Evolutionary conservation across 2,329 filamentous ascomycete genomes (phyloP).

Genomic region (Delphinella strobiligena): DNA sequence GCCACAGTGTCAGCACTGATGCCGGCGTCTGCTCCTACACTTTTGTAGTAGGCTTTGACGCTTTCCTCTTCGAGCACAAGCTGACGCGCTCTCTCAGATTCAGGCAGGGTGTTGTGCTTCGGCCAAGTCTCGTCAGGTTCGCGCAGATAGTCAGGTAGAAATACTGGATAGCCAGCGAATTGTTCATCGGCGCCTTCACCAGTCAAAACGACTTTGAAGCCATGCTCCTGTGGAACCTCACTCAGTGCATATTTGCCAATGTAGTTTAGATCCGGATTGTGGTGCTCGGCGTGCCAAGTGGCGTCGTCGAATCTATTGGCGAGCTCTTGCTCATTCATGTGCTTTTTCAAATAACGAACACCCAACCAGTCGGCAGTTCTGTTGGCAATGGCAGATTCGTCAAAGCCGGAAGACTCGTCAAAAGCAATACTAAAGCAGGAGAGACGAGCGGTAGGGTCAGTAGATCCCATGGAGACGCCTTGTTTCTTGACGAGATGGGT

Average conservation of each 20-base stretch:
- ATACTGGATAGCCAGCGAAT: slow-evolving; percentile 41
- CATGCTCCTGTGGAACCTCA: slow-evolving; percentile 30
- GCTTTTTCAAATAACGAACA: slow-evolving; percentile 31
- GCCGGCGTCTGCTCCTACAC: slow-evolving; percentile 17
- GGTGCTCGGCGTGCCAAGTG: slow-evolving; percentile 33
- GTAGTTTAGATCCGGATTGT: slow-evolving; percentile 39
- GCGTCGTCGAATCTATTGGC: slow-evolving; percentile 32
- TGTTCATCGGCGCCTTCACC: slow-evolving; percentile 36
- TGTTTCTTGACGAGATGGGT: slow-evolving; percentile 38
- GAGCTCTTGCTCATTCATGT: slow-evolving; percentile 32
- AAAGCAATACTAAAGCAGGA: slow-evolving; percentile 44
- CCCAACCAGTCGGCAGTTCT: slow-evolving; percentile 38
- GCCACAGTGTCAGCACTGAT: slow-evolving; percentile 18
- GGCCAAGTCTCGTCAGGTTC: slow-evolving; percentile 32
- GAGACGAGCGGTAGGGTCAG: slow-evolving; percentile 25
- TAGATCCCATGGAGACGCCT: slow-evolving; percentile 35
- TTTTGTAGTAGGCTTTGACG: slow-evolving; percentile 16
- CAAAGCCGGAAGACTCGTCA: slow-evolving; percentile 34
- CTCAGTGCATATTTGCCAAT: slow-evolving; percentile 41
- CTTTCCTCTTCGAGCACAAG: slow-evolving; percentile 15
- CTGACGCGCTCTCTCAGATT: slow-evolving; percentile 13
- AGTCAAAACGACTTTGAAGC: slow-evolving; percentile 43
- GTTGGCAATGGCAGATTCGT: slow-evolving; percentile 39
- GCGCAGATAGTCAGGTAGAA: slow-evolving; percentile 35
- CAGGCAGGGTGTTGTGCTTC: slow-evolving; percentile 13